Percentiles rank a stretch among this genome's conserved stretches.
Conservation (phyloP, 257 asterid species). For the Lycium ferocissimum region DNA sequence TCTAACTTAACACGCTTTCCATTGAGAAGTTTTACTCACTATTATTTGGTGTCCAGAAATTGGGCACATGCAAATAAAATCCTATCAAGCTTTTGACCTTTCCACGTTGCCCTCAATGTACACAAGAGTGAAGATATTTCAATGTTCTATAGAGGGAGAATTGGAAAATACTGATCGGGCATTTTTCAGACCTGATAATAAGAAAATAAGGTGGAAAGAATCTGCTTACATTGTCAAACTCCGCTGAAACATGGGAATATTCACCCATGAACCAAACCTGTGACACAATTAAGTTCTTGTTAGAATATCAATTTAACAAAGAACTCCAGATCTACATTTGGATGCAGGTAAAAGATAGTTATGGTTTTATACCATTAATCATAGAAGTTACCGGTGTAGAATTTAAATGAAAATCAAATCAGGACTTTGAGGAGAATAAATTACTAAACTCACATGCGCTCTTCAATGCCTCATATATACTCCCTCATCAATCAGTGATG, state of each 20-base stretch:
- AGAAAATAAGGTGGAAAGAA: slow-evolving; percentile 23
- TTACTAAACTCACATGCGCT: background rate
- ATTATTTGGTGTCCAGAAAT: slow-evolving; percentile 21
- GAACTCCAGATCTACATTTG: slow-evolving; percentile 6
- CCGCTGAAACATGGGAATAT: slow-evolving; percentile 84
- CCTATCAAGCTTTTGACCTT: slow-evolving; percentile 16
- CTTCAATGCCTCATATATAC: background rate
- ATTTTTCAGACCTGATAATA: background rate
- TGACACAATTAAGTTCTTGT: slow-evolving; percentile 27
- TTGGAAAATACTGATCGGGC: background rate
- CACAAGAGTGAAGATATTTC: background rate
- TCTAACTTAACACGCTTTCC: background rate
- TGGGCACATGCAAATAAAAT: slow-evolving; percentile 1
- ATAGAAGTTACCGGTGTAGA: background rate
- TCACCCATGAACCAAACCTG: slow-evolving; percentile 99
- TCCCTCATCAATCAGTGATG: no score
- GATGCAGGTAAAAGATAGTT: background rate
- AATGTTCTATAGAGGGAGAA: background rate
- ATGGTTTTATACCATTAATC: background rate
- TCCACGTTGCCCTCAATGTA: slow-evolving; percentile 18
- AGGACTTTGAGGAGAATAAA: slow-evolving; percentile 18
- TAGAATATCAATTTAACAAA: slow-evolving; percentile 4
- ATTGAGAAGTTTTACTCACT: background rate
- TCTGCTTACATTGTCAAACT: slow-evolving; percentile 83
- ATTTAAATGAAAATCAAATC: slow-evolving; percentile 2